These are phyloP conservation scores for Pseudotulostoma volvatum DNA, from an alignment of 495 filamentous ascomycete species.

Conservation along the genomic window DNA sequence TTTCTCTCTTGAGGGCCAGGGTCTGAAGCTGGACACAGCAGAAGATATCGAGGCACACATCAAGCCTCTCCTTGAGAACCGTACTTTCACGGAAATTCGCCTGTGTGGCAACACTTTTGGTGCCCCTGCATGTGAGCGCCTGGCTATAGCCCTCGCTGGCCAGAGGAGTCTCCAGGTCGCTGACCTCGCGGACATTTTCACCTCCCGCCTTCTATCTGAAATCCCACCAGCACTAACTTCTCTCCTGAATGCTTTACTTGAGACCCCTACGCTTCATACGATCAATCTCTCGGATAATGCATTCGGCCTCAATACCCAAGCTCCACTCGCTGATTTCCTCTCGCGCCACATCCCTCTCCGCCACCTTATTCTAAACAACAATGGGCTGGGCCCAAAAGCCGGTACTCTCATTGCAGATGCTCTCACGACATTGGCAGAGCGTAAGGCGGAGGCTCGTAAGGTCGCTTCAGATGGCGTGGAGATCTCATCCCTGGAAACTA, in stretches of 20 bases:
- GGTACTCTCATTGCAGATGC: slow-evolving; percentile 74
- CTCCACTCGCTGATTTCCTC: slow-evolving; percentile 71
- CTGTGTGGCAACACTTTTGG: slow-evolving; percentile 85
- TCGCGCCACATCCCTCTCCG: slow-evolving; percentile 70
- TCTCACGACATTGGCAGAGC: slow-evolving; percentile 55
- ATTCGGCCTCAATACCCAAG: slow-evolving; percentile 83
- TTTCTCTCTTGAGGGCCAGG: slow-evolving; percentile 81
- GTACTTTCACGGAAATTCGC: slow-evolving; percentile 66
- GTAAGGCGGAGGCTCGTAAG: slow-evolving; percentile 61
- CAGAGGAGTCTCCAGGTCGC: slow-evolving; percentile 71
- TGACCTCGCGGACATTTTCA: slow-evolving; percentile 95
- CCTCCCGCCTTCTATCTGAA: slow-evolving; percentile 78
- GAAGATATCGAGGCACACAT: slow-evolving; percentile 78
- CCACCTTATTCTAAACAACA: slow-evolving; percentile 92
- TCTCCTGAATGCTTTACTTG: slow-evolving; percentile 71
- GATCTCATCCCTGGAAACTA: slow-evolving; percentile 71
- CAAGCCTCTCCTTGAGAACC: slow-evolving; percentile 48
- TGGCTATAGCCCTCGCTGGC: slow-evolving; percentile 61
- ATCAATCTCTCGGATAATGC: slow-evolving; percentile 96
- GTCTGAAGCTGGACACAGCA: slow-evolving; percentile 77
- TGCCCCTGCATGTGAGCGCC: slow-evolving; percentile 65
- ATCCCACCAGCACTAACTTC: slow-evolving; percentile 78
- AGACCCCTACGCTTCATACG: slow-evolving; percentile 67
- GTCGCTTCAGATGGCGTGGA: slow-evolving; percentile 33
- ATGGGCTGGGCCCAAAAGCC: slow-evolving; percentile 85